phyloP scores from a whole-genome alignment of 2,329 filamentous ascomycete species.

The Aspergillus sergii region DNA sequence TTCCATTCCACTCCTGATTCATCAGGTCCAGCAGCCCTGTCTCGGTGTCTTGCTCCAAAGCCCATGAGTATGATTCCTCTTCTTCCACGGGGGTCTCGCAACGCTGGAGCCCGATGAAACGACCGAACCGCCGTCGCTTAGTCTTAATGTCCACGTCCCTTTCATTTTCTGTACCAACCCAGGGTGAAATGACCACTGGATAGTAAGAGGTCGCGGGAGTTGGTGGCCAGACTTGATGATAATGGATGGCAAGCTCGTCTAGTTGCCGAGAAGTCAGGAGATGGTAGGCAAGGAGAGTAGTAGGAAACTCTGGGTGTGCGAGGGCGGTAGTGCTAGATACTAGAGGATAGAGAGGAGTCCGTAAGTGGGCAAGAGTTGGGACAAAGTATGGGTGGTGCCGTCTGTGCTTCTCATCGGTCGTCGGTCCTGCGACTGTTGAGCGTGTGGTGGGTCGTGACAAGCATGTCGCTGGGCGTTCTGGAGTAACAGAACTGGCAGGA shows the following conservation, averaged over 20 bases:
- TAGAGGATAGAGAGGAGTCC: constrained; percentile 37
- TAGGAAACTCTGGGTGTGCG: constrained; percentile 43
- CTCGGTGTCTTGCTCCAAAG: constrained; percentile 9
- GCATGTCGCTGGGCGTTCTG: background rate
- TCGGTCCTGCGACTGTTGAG: background rate
- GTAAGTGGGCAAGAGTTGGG: constrained; percentile 31
- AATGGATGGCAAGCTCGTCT: constrained; percentile 45
- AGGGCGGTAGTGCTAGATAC: constrained; percentile 39
- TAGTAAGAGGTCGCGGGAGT: constrained; percentile 35
- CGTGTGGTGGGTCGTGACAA: no score
- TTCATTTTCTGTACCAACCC: constrained; percentile 30
- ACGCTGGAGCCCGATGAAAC: constrained; percentile 46
- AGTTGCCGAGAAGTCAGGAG: constrained; percentile 44
- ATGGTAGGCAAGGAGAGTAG: constrained; percentile 41
- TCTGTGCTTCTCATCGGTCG: background rate
- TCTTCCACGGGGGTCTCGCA: constrained; percentile 33
- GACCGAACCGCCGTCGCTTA: constrained; percentile 45
- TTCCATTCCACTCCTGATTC: constrained; percentile 34
- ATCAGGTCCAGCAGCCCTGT: constrained; percentile 24
- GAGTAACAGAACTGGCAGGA: background rate
- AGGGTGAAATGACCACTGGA: constrained; percentile 33
- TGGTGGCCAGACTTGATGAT: constrained; percentile 45
- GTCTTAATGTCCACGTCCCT: constrained; percentile 33
- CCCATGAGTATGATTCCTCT: background rate
- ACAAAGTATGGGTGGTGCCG: constrained; percentile 15